Evolutionary conservation across 352 stramenopile species (phyloP), one percentile per base, ranked within the genome.

Genomic region (Pythium coloratum): DNA sequence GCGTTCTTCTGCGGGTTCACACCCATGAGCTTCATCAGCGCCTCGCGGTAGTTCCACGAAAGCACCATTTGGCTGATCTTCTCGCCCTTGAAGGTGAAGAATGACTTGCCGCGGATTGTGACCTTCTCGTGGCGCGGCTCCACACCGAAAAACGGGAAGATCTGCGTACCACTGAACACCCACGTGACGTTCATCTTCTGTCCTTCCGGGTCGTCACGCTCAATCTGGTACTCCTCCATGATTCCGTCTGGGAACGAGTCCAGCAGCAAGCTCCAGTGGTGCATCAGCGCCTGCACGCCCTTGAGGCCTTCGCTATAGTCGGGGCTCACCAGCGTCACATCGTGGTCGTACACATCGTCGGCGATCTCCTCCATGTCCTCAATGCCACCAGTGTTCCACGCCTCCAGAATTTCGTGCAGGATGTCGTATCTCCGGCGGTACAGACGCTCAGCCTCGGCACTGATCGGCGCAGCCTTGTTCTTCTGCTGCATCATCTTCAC

Each of bases 321-420:
- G 0, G 84, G 84, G 26, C 79, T 87, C 57, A 90, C 77, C 40
- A 92, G 71, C 46, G 75, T 90, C 51, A 92, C 81, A 47, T 92
- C 81, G 38, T 80, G 34, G 64, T 91, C 81, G 66, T 92, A 92
- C 47, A 92, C 84, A 26, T 78, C 83, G 62, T 86, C 79, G 18
- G 84, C 84, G 44, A 92, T 91, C 70, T 92, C 84, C 59, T 92
- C 84, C 69, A 92, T 78, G 67, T 92, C 84, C 70, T 92, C 84
- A 42, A 92, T 89, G 62, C 78, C 84, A 55, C 84, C 84, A 2
- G 84, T 92, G 75, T 92, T 92, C 84, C 84, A 92, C 20, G 84
- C 82, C 60, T 91, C 82, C 36, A 91, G 58, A 36, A 92, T 92
- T 33, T 80, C 81, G 57, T 92, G 81, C 61, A 92, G 38, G 10